Percentiles rank a stretch among this genome's conserved stretches.
These are phyloP conservation scores for Suhomyces yuchorum DNA, from an alignment of 1,139 yeast species.

Conservation along the genomic window DNA sequence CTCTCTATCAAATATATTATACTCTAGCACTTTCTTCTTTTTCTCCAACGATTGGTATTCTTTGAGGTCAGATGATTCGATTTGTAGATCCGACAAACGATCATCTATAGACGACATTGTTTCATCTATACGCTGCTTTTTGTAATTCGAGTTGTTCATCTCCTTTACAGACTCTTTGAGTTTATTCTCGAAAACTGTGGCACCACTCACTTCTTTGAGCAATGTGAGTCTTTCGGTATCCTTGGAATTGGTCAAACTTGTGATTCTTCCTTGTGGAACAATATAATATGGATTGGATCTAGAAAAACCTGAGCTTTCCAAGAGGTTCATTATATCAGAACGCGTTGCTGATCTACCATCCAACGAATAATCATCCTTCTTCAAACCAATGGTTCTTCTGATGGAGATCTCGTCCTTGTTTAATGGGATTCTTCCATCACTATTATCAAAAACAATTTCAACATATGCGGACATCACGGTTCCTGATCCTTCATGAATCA, in stretches of 20 bases:
- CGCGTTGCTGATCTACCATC: conserved; percentile 80
- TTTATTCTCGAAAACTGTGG: conserved; percentile 83
- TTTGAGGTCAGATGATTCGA: conserved; percentile 77
- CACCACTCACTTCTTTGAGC: conserved; percentile 93
- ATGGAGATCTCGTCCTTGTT: conserved; percentile 69
- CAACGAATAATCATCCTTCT: conserved; percentile 85
- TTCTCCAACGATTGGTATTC: conserved; percentile 69
- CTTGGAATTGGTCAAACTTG: conserved; percentile 83
- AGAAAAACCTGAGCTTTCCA: conserved; percentile 93
- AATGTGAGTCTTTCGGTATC: conserved; percentile 78
- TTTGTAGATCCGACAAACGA: conserved; percentile 73
- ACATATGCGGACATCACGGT: conserved; percentile 93
- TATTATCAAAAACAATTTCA: conserved; percentile 82
- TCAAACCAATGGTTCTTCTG: conserved; percentile 87
- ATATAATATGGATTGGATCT: conserved; percentile 91
- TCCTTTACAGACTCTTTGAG: conserved; percentile 78
- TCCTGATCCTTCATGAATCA: conserved; percentile 89
- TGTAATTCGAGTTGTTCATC: conserved; percentile 70
- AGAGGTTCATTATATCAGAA: conserved; percentile 75
- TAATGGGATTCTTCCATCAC: conserved; percentile 73
- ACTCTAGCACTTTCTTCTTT: conserved; percentile 71
- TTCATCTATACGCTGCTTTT: conserved; percentile 74
- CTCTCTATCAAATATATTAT: conserved; percentile 77
- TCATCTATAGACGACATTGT: conserved; percentile 70
- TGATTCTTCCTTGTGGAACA: conserved; percentile 94